Evolutionary conservation across 768 basidiomycete genomes (phyloP), one percentile per base, ranked within the genome.

Genomic region (Neoboletus brunneissimus): DNA sequence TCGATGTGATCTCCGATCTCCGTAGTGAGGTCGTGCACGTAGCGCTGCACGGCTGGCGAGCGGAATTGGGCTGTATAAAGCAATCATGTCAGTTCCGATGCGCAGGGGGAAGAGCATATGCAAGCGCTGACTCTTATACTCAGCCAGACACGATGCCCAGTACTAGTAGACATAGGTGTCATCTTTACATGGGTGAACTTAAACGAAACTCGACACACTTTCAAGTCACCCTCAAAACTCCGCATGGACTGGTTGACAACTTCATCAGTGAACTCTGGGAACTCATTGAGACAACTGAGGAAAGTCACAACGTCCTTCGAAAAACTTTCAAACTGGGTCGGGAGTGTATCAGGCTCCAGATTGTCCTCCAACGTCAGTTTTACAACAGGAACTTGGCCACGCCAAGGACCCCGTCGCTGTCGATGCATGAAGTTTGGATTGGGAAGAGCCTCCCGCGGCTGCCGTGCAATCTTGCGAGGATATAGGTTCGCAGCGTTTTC

Each of bases 401-500:
- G 76, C 67, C 58, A 72, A 54, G 56, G 70, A 40, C 44, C 64
- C 51, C 61, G 66, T 64, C 67, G 72, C 47, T 61, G 65, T 48
- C 67, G 64, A 54, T 65, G 66, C 66, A 60, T 74, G 20, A 76
- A 61, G 54, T 71, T 70, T 27, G 77, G 72, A 41, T 73, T 75
- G 13, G 76, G 68, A 35, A 73, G 67, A 1, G 72, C 64, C 27
- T 79, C 78, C 20, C 67, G 71, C 15, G 74, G 67, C 51, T 76
- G 76, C 40, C 73, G 70, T 25, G 58, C 53, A 42, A 82, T 70
- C 58, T 78, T 81, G 49, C 78, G 74, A 40, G 82, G 81, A 55
- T 82, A 78, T n/a, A 83, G 70, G 40, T 77, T 78, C 23, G 82
- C 80, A n/a, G 81, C 81, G 54, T 82, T 82, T 59, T 81, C 79